phyloP scores from a whole-genome alignment of 2,329 filamentous ascomycete species.

The Sporothrix luriei region DNA sequence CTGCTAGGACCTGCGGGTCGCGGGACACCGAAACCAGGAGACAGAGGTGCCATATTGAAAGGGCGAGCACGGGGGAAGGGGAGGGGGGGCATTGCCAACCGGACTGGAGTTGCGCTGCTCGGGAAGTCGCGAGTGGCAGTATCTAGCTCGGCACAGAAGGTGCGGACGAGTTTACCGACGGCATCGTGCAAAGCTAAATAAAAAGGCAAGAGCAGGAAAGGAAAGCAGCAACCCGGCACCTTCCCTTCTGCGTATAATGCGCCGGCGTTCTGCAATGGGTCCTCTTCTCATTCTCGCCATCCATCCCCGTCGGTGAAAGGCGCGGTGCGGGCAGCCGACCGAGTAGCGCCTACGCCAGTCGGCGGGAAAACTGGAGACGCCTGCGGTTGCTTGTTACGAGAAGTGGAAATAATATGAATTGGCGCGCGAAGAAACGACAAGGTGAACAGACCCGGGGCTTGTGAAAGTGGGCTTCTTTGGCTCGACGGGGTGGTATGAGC shows the following conservation, averaged over 20 bases:
- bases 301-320: slow-evolving; percentile 14
- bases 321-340: slow-evolving; percentile 20
- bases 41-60: slow-evolving; percentile 21
- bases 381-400: slow-evolving; percentile 21
- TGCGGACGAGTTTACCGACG: slow-evolving; percentile 10
- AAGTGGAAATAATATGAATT: slow-evolving; percentile 16
- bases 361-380: slow-evolving; percentile 26
- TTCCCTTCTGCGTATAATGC: slow-evolving; percentile 5
- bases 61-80: slow-evolving; percentile 12
- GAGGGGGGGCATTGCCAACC: not conserved
- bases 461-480: slow-evolving; percentile 25
- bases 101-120: not conserved
- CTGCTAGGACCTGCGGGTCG: slow-evolving; percentile 26
- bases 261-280: not conserved
- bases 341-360: not conserved
- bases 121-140: not conserved
- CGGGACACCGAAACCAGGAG: slow-evolving; percentile 31
- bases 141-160: slow-evolving; percentile 11
- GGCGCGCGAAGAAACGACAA: not conserved
- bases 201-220: slow-evolving; percentile 2
- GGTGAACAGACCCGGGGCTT: not conserved
- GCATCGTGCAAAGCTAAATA: not conserved
- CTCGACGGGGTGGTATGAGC: not conserved
- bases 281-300: not conserved
- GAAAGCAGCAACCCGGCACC: not conserved